Percentiles rank a stretch among this genome's conserved stretches.
Conservation (phyloP, 164 flowering plant genomes). For the Tetrastigma voinierianum region DNA sequence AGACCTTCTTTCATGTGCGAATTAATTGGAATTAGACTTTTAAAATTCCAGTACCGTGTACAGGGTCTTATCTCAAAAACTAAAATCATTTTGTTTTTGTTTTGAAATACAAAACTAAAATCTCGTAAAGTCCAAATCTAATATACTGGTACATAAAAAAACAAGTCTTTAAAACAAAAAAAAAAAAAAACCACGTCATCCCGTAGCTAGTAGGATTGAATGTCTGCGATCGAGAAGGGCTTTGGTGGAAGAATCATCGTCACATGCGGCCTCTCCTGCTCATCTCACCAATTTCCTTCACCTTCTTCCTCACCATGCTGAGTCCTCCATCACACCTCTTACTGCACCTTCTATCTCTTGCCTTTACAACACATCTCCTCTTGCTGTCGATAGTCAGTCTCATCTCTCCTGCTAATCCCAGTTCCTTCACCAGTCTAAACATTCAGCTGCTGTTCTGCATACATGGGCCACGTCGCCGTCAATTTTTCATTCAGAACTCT, state of each 20-base stretch:
- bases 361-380: constrained; percentile 21
- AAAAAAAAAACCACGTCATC: too few relatives aligned
- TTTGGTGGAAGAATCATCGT: constrained; percentile 18
- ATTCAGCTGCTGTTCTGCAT: constrained; percentile 29
- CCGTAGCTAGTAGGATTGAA: too few relatives aligned
- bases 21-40: too few relatives aligned
- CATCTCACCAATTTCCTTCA: constrained; percentile 18
- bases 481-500: constrained; percentile 19
- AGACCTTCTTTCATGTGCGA: too few relatives aligned
- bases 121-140: too few relatives aligned
- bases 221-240: neutral
- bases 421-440: constrained; percentile 23
- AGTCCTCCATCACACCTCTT: constrained; percentile 28
- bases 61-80: too few relatives aligned
- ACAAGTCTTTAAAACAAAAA: too few relatives aligned
- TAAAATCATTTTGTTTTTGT: too few relatives aligned
- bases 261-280: constrained; percentile 18
- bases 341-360: constrained; percentile 39
- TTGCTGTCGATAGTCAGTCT: constrained; percentile 6
- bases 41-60: too few relatives aligned
- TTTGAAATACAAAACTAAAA: too few relatives aligned
- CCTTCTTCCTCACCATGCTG: constrained; percentile 22
- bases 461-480: constrained; percentile 17
- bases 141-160: too few relatives aligned
- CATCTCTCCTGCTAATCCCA: constrained; percentile 23